Evolutionary conservation across 441 rosid species (phyloP).

Genomic region (Melastoma candidum): DNA sequence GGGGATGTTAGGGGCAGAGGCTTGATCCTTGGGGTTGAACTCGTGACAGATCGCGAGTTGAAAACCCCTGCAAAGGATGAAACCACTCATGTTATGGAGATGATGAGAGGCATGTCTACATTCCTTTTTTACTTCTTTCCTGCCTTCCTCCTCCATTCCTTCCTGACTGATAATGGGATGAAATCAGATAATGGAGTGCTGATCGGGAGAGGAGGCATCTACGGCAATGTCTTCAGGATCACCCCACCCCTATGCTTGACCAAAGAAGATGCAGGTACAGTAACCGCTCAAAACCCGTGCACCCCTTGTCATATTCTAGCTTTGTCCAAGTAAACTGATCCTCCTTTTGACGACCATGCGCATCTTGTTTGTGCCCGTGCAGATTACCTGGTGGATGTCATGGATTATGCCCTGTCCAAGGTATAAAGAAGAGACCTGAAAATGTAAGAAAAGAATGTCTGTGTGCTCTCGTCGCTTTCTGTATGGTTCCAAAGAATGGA

Average conservation of each 20-base stretch:
- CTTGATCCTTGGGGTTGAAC: slow-evolving; percentile 81
- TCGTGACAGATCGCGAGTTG: slow-evolving; percentile 53
- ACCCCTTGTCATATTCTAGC: neutral
- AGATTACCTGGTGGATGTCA: slow-evolving; percentile 76
- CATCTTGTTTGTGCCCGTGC: slow-evolving; percentile 17
- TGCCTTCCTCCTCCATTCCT: neutral
- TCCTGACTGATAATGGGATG: no score
- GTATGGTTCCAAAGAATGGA: slow-evolving; percentile 5
- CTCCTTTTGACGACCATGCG: neutral
- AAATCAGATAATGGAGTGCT: slow-evolving; percentile 70
- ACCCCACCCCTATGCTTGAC: slow-evolving; percentile 93
- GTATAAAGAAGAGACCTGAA: slow-evolving; percentile 22
- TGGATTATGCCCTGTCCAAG: slow-evolving; percentile 72
- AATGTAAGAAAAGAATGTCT: slow-evolving; percentile 2
- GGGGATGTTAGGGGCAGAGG: slow-evolving; percentile 96
- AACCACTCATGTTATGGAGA: slow-evolving; percentile 61
- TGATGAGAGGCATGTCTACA: slow-evolving; percentile 55
- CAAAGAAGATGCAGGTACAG: slow-evolving; percentile 71
- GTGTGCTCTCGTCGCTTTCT: neutral
- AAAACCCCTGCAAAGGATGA: slow-evolving; percentile 79
- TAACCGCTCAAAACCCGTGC: no score
- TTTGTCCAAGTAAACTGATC: neutral
- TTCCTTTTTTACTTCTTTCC: neutral
- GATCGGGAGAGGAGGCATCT: slow-evolving; percentile 78
- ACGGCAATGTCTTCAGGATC: slow-evolving; percentile 81